These are phyloP conservation scores for Magnolia sinica DNA, from an alignment of 164 flowering plant genomes.

Conservation along the genomic window DNA sequence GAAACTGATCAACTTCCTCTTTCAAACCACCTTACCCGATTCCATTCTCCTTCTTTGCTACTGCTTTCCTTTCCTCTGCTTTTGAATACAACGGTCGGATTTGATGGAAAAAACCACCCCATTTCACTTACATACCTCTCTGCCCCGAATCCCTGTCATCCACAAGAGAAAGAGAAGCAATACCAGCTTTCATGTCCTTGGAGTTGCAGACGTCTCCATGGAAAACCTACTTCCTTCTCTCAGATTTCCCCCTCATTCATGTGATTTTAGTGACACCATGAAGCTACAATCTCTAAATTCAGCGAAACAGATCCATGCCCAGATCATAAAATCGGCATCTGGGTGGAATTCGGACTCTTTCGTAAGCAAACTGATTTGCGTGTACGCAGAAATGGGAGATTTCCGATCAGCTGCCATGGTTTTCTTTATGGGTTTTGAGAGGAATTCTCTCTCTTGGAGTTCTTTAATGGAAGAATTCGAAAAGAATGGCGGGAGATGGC, in stretches of 20 bases:
- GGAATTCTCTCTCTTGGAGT: slow-evolving; percentile 31
- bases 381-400: slow-evolving; percentile 47
- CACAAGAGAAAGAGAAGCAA: slow-evolving; percentile 9
- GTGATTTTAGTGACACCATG: slow-evolving; percentile 7
- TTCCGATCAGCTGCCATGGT: slow-evolving; percentile 41
- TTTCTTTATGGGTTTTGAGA: slow-evolving; percentile 36
- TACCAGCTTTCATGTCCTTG: slow-evolving; percentile 17
- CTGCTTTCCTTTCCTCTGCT: neutral
- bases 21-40: neutral
- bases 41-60: neutral
- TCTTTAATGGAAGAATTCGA: slow-evolving; percentile 37
- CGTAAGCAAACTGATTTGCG: slow-evolving; percentile 28
- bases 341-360: slow-evolving; percentile 18
- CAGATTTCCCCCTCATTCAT: neutral
- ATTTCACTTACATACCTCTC: slow-evolving; percentile 12
- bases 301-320: slow-evolving; percentile 50
- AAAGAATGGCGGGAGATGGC: slow-evolving; percentile 28
- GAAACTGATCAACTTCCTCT: neutral
- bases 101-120: slow-evolving; percentile 32
- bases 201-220: slow-evolving; percentile 11
- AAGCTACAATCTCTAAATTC: slow-evolving; percentile 28
- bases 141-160: slow-evolving; percentile 16
- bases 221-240: slow-evolving; percentile 16
- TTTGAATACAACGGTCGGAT: neutral
- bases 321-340: slow-evolving; percentile 37